phyloP scores from a whole-genome alignment of 306 rosid species.

The Benincasa hispida region DNA sequence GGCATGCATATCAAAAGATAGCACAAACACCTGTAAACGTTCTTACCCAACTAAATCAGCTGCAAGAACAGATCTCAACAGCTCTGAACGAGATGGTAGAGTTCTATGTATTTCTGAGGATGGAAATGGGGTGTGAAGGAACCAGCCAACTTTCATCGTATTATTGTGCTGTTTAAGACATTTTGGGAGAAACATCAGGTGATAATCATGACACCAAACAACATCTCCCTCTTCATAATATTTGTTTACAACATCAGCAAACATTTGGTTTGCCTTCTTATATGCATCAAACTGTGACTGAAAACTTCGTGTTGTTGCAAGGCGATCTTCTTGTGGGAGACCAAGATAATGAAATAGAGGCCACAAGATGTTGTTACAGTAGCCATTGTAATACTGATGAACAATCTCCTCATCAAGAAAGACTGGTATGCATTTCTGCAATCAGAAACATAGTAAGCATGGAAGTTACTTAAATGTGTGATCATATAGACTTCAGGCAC shows the following conservation, averaged over 20 bases:
- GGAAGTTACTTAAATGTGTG: not conserved
- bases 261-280: constrained; percentile 82
- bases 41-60: constrained; percentile 98
- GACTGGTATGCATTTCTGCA: constrained; percentile 88
- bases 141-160: constrained; percentile 95
- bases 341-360: constrained; percentile 92
- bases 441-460: constrained; percentile 9
- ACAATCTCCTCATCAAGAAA: constrained; percentile 88
- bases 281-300: constrained; percentile 93
- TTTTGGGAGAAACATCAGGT: constrained; percentile 91
- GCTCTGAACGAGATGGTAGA: constrained; percentile 75
- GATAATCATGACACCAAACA: constrained; percentile 96
- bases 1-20: not conserved
- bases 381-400: constrained; percentile 93
- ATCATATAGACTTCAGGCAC: not conserved
- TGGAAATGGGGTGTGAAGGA: constrained; percentile 99
- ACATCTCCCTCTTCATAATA: constrained; percentile 89
- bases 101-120: constrained; percentile 96
- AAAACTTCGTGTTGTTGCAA: constrained; percentile 87
- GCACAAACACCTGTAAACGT: constrained; percentile 7
- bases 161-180: constrained; percentile 66
- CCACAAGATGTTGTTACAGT: constrained; percentile 96
- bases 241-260: constrained; percentile 83
- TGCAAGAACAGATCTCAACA: constrained; percentile 80
- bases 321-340: constrained; percentile 95